Percentiles rank a stretch among this genome's conserved stretches.
Conservation (phyloP, 2,329 filamentous ascomycete species). For the Thermochaetoides dissita region DNA sequence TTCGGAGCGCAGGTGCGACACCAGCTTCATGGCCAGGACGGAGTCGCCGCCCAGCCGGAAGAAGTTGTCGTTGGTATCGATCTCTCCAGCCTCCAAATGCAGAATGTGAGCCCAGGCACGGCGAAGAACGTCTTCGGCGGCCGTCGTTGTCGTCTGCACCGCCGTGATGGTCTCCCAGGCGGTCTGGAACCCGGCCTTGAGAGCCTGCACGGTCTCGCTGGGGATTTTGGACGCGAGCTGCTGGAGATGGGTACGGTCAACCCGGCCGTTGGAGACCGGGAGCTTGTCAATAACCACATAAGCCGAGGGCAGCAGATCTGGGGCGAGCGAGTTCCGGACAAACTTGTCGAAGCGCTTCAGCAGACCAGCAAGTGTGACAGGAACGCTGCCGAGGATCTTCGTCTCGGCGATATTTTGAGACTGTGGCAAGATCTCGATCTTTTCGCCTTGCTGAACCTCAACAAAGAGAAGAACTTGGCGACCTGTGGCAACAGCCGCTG, state of each 20-base stretch:
- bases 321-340: constrained; percentile 28
- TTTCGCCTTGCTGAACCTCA: constrained; percentile 22
- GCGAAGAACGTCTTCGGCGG: constrained; percentile 13
- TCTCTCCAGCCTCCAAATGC: constrained; percentile 15
- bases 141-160: constrained; percentile 13
- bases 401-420: background rate
- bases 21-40: constrained; percentile 26
- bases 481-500: constrained; percentile 17
- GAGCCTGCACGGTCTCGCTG: constrained; percentile 10
- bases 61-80: constrained; percentile 24
- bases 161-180: constrained; percentile 21
- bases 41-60: constrained; percentile 23
- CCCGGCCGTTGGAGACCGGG: constrained; percentile 15
- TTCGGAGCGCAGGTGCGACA: constrained; percentile 27
- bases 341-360: constrained; percentile 28
- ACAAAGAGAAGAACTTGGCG: constrained; percentile 27
- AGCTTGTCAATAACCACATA: constrained; percentile 28
- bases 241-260: constrained; percentile 22
- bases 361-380: constrained; percentile 20
- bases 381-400: constrained; percentile 9
- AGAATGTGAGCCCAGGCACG: constrained; percentile 25
- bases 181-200: constrained; percentile 16
- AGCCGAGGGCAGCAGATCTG: constrained; percentile 31
- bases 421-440: constrained; percentile 3
- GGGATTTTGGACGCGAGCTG: constrained; percentile 18